Evolutionary conservation across 23 red algal genomes (phyloP), one percentile per base, ranked within the genome.

Genomic region (Gracilariopsis chorda): DNA sequence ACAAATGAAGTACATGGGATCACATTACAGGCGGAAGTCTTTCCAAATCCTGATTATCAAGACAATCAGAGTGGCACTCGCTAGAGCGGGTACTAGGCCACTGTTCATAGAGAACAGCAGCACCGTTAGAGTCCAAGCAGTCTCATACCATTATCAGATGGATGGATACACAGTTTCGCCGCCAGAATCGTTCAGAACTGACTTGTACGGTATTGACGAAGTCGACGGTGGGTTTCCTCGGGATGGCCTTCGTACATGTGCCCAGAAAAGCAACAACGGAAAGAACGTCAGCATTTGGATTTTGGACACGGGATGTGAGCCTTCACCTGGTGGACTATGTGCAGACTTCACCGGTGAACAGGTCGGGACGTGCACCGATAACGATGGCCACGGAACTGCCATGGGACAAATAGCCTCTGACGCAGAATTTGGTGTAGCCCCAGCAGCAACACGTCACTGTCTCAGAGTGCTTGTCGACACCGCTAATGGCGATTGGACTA

Each of bases 221-320:
- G 39, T 39, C 2, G 78, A 83, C 62, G 78, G 78, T 2, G 78
- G 78, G 3, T 63, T 63, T 21, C 78, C 78, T 46, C 17, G 13
- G 27, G 78, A 83, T 65, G 56, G 56, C 16, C 16, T 45, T 10
- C 78, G 78, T 17, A 83, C 78, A 43, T 83, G 78, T 20, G 52
- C 78, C 16, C 19, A 11, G 3, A 24, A 29, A 5, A 83, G 78
- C 46, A 64, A n/a, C 28, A 83, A 83, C 12, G 78, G 78, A 10
- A 2, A 35, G 46, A 37, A 23, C 11, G 56, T 65, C 8, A 64
- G 42, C 27, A 40, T 83, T 3, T 83, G 78, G 78, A 64, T 83
- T 83, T 36, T 83, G 19, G 78, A 83, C 13, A 83, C 78, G 12
- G 78, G 78, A 10, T 83, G 78, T 40, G 42, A 21, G 2, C 52